Evolutionary conservation across 2,329 filamentous ascomycete species (phyloP), one percentile per base, ranked within the genome.

Genomic region (Tetracladium maxilliforme): DNA sequence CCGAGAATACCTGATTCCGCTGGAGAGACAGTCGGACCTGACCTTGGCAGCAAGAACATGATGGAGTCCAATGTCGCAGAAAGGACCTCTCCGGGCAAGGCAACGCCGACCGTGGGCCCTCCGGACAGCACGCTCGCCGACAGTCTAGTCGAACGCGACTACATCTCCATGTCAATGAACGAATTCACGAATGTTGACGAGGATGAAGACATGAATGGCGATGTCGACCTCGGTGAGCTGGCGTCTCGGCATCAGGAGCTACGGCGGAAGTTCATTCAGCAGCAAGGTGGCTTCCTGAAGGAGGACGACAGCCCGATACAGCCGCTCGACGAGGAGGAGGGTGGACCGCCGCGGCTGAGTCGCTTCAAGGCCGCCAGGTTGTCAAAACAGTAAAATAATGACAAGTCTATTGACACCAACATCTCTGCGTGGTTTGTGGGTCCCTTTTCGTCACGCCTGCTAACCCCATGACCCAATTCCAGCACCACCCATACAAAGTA

Each of bases 221-320:
- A 93, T 37, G 69, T 78, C 5, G 61, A 70, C 12, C 55, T 86
- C 16, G 72, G 80, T 33, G 78, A 92, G 46, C 72, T 92, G 10
- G 75, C 80, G 6, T 68, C 70, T 19, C 80, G 92, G 43, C 92
- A 92, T 48, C 78, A 92, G 46, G 72, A 70, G 22, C 61, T 81
- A 47, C 76, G 87, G 12, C 92, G 86, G 44, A 70, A 68, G 40
- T 74, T 92, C 50, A 84, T 94, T 27, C 71, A 83, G 37, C 67
- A 73, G 38, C 71, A 90, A 39, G 84, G 84, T 25, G 84, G 84
- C 4, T 92, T 93, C 47, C 54, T 78, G 39, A 65, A 70, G 29
- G 69, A 83, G 37, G 70, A 79, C 30, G 61, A 68, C 26, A 65
- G 62, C 22, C 56, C 67, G 11, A 67, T 72, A 23, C 64, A 78